phyloP scores from a whole-genome alignment of 495 filamentous ascomycete species.

The Neurospora sp. region DNA sequence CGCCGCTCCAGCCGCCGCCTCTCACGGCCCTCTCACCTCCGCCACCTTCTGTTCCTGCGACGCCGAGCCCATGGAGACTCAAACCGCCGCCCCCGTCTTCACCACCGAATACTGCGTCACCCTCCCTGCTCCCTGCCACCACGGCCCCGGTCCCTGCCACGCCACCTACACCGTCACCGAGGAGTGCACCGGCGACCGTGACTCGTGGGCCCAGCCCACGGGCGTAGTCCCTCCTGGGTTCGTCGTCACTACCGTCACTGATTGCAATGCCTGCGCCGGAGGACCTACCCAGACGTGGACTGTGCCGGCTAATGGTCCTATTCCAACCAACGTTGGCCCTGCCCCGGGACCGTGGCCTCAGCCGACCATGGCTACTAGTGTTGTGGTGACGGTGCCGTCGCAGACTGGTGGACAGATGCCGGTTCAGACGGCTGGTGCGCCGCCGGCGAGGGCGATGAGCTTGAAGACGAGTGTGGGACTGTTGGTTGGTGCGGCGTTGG shows the following conservation, averaged over 20 bases:
- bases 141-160: slow-evolving; percentile 19
- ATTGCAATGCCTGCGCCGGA: not conserved
- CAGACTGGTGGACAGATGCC: not conserved
- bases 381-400: not conserved
- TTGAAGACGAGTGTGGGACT: not conserved
- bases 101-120: slow-evolving; percentile 36
- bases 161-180: slow-evolving; percentile 39
- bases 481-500: not conserved
- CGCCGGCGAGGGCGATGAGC: slow-evolving; percentile 17
- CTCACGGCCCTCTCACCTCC: slow-evolving; percentile 1
- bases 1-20: not conserved
- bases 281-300: not conserved
- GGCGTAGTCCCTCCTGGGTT: slow-evolving; percentile 25
- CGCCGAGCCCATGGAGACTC: slow-evolving; percentile 8
- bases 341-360: not conserved
- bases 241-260: slow-evolving; percentile 26
- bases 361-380: not conserved
- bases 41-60: slow-evolving; percentile 11
- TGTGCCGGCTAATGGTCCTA: not conserved
- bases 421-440: slow-evolving; percentile 9
- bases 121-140: slow-evolving; percentile 29
- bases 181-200: slow-evolving; percentile 24
- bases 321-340: not conserved
- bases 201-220: slow-evolving; percentile 12
- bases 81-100: slow-evolving; percentile 9